Base-by-base conservation (phyloP, 345 rosid species). In the Sisymbrium irio region DNA sequence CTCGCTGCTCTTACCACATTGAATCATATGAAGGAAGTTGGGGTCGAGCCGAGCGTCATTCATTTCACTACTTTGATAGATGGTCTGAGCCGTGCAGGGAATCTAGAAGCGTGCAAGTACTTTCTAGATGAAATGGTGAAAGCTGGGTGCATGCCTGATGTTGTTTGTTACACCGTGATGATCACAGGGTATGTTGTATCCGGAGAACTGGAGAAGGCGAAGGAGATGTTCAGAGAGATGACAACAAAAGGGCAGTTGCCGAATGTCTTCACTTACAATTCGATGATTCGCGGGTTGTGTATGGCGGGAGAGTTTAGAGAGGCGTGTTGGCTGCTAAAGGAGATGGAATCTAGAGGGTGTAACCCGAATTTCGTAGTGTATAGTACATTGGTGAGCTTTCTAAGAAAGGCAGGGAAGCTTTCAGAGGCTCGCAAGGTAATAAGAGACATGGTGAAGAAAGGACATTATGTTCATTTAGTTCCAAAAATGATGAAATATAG, bases 51-150 rank as follows among this genome's bases (percentile, higher is more conserved):
- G 6, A 79, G 68, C 27, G 85, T 84, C 46, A 87, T 88, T 67
- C 97, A 91, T 78, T 85, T 77, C 81, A 91, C 97, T n/a, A 89
- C 95, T 9, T 77, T 94, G 87, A 91, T 91, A 40, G 98, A 94
- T 67, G 98, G 96, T 62, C 62, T 94, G 63, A 89, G 98, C 69
- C 85, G 93, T 28, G 95, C 90, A 20, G 91, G 97, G 76, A 89
- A 91, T 82, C 69, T 91, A 46, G 93, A 85, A 55, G 96, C 89
- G 25, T 94, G 97, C 83, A 78, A 85, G 68, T 83, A 88, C 62
- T 89, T 91, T 75, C 82, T 89, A 1, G 85, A 91, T 71, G 90
- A 88, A 75, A 91, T 91, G 96, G 71, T 71, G 46, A 88, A 74
- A 75, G 73, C 46, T 9, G 90, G 96, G 35, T 88, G 90, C 78